phyloP scores from a whole-genome alignment of 164 flowering plant species.

The Buxus sempervirens region DNA sequence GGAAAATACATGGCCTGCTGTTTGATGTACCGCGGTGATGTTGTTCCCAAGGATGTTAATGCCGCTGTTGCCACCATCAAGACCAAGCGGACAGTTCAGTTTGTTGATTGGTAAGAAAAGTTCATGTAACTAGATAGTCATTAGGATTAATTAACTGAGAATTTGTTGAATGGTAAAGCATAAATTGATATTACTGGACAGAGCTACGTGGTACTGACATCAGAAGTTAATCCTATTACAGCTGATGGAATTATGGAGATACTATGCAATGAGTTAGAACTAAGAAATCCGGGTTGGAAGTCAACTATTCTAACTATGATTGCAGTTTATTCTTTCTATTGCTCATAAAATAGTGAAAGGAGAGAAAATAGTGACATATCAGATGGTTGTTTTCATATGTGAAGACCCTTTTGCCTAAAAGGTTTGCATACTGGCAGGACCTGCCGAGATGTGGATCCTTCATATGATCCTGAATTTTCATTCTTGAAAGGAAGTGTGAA shows the following conservation, averaged over 20 bases:
- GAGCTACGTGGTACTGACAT: no score
- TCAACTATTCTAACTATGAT: not conserved
- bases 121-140: not conserved
- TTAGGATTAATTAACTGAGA: not conserved
- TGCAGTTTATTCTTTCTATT: not conserved
- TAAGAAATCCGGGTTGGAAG: not conserved
- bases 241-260: no score
- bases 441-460: no score
- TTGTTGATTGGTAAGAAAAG: slow-evolving; percentile 81
- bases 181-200: no score
- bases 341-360: not conserved
- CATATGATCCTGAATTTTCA: no score
- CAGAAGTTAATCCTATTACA: no score
- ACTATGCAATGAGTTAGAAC: not conserved
- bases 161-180: no score
- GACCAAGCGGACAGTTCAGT: slow-evolving; percentile 86
- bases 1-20: slow-evolving; percentile 98
- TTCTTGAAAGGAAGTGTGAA: no score
- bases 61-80: slow-evolving; percentile 91
- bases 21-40: slow-evolving; percentile 94
- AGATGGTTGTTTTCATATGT: not conserved
- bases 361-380: not conserved
- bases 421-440: not conserved
- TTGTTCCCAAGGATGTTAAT: slow-evolving; percentile 94
- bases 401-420: not conserved